Conservation (phyloP, 352 stramenopile genomes). For the Globisporangium cederbergense region DNA sequence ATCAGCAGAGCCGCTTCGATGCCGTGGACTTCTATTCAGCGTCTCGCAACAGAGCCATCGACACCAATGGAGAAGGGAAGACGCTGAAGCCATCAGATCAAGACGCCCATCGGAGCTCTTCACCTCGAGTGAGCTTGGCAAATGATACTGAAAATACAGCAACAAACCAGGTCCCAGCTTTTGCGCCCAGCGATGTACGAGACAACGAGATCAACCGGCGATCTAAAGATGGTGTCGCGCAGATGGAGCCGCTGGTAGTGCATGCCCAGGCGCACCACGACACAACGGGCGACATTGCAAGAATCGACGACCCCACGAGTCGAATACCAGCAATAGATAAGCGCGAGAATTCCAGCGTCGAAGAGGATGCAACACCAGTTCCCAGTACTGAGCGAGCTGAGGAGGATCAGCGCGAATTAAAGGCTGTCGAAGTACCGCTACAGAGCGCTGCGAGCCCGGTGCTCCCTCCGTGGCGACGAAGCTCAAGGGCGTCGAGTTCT, state of each 20-base stretch:
- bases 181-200: neutral
- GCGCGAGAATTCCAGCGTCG: neutral
- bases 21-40: neutral
- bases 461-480: neutral
- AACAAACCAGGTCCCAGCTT: neutral
- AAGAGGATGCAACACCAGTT: neutral
- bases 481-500: neutral
- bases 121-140: neutral
- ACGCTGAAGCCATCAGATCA: too few species aligned
- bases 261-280: neutral
- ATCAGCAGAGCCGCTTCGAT: neutral
- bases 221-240: neutral
- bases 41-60: neutral
- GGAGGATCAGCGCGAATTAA: neutral
- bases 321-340: neutral
- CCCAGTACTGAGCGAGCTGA: neutral
- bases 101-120: neutral
- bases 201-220: neutral
- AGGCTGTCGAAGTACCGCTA: neutral
- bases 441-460: constrained; percentile 4
- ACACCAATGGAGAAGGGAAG: too few species aligned
- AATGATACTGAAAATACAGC: neutral
- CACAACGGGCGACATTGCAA: neutral
- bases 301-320: neutral
- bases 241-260: neutral